A percentile compares a stretch with the other conserved stretches of the same genome.
Conservation (phyloP, 768 basidiomycete genomes). For the Calvatia gigantea region DNA sequence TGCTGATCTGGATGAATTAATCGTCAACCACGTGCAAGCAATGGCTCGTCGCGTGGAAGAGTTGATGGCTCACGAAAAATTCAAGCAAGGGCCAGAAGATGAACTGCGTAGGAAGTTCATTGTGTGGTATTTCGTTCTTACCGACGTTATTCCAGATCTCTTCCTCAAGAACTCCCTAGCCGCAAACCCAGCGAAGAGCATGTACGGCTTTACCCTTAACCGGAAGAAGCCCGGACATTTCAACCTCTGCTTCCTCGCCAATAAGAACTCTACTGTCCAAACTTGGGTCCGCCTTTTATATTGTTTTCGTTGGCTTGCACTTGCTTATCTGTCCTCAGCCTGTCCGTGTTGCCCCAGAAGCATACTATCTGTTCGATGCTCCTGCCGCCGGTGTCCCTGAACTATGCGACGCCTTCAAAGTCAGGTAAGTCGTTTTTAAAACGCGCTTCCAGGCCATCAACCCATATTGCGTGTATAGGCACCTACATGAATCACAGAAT, state of each 20-base stretch:
- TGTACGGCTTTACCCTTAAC: slow-evolving; percentile 94
- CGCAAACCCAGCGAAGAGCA: slow-evolving; percentile 91
- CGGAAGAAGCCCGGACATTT: slow-evolving; percentile 90
- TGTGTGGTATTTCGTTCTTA: not conserved
- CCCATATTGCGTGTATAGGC: slow-evolving; percentile 36
- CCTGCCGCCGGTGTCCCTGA: slow-evolving; percentile 89
- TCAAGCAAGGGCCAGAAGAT: slow-evolving; percentile 82
- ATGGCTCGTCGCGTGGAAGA: slow-evolving; percentile 93
- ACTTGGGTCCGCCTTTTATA: slow-evolving; percentile 68
- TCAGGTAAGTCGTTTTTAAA: slow-evolving; percentile 44
- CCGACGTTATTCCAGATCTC: slow-evolving; percentile 50
- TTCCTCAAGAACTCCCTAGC: slow-evolving; percentile 88
- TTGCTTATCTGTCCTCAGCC: slow-evolving; percentile 45
- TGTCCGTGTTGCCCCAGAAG: slow-evolving; percentile 82
- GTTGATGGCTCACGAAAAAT: slow-evolving; percentile 93
- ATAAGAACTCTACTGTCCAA: slow-evolving; percentile 85
- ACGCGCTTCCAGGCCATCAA: not conserved
- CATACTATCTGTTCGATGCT: slow-evolving; percentile 88
- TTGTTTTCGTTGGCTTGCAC: slow-evolving; percentile 2
- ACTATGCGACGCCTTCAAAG: slow-evolving; percentile 96
- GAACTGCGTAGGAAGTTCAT: slow-evolving; percentile 79
- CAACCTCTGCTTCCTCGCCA: slow-evolving; percentile 89
- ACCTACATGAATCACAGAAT: slow-evolving; percentile 76
- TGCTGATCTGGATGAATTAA: slow-evolving; percentile 92
- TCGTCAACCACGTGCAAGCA: slow-evolving; percentile 94